These are phyloP conservation scores for Stachybotrys chartarum DNA, from an alignment of 2,329 filamentous ascomycete genomes.

Conservation along the genomic window DNA sequence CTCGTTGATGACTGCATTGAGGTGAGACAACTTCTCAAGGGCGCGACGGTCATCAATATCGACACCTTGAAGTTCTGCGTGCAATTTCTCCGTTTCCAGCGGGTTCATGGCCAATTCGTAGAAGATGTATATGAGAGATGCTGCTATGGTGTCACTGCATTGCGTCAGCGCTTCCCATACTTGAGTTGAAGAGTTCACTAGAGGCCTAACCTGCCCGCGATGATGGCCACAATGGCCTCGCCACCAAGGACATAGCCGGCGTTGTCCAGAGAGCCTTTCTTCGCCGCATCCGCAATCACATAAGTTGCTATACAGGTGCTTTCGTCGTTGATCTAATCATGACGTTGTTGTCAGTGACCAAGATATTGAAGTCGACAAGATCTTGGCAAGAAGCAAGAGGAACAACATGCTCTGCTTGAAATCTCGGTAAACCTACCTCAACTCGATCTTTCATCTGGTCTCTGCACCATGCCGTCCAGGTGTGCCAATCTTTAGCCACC, in stretches of 20 bases:
- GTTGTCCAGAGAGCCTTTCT: too few relatives aligned
- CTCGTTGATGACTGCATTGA: conserved; percentile 16
- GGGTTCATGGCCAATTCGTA: conserved; percentile 11
- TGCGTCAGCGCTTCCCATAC: too few relatives aligned
- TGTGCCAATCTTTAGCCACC: conserved; percentile 14
- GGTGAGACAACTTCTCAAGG: conserved; percentile 10
- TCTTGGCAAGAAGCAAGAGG: background rate
- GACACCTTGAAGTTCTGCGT: conserved; percentile 6
- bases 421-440: background rate
- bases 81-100: conserved; percentile 4
- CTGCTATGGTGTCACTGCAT: conserved; percentile 10
- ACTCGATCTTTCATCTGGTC: conserved; percentile 9
- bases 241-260: too few relatives aligned
- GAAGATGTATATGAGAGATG: conserved; percentile 9
- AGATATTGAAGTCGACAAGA: background rate
- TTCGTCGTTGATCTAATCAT: too few relatives aligned
- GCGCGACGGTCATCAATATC: conserved; percentile 10
- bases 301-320: too few relatives aligned
- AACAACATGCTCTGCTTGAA: background rate
- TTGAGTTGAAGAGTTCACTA: background rate
- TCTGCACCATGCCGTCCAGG: conserved; percentile 13
- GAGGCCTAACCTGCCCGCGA: conserved; percentile 11
- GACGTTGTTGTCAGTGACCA: too few relatives aligned
- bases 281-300: too few relatives aligned
- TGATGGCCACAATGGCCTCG: conserved; percentile 3